Conservation (phyloP, 1,284 basidiomycete genomes). For the Melampsora larici-populina region DNA sequence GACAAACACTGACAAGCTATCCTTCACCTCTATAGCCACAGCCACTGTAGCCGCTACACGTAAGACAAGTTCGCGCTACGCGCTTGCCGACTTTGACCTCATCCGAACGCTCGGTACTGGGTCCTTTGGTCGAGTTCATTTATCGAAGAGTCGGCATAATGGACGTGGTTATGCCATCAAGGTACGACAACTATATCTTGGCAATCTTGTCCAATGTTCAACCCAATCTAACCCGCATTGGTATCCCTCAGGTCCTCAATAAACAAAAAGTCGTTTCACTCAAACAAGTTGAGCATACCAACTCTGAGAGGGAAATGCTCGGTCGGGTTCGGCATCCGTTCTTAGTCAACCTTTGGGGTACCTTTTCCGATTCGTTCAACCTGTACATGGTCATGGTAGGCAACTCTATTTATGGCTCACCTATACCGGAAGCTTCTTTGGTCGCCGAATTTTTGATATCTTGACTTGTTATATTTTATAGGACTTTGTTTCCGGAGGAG, state of each 20-base stretch:
- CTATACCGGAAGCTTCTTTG: not conserved
- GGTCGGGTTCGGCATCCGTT: conserved; percentile 88
- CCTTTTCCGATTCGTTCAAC: conserved; percentile 88
- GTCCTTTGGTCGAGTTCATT: conserved; percentile 93
- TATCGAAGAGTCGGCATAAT: conserved; percentile 88
- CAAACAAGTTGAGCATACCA: conserved; percentile 97
- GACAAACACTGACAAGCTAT: not conserved
- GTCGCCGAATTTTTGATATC: not conserved
- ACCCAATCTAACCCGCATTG: not conserved
- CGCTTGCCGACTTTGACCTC: conserved; percentile 58
- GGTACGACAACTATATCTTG: conserved; percentile 3
- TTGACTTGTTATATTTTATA: not conserved
- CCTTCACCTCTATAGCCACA: not conserved
- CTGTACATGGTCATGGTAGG: conserved; percentile 92
- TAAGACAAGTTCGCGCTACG: conserved; percentile 59
- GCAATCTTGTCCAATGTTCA: not conserved
- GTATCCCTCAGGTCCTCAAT: conserved; percentile 63
- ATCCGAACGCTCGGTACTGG: conserved; percentile 54
- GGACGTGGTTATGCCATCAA: conserved; percentile 91
- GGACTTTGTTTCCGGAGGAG: conserved; percentile 96
- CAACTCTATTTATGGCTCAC: not conserved
- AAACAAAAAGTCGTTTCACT: conserved; percentile 92
- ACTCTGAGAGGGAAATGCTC: conserved; percentile 89
- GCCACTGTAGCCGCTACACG: conserved; percentile 50
- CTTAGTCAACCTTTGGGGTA: conserved; percentile 97